Evolutionary conservation across 768 basidiomycete genomes (phyloP), one percentile per base, ranked within the genome.

Genomic region (Boletus sp.): DNA sequence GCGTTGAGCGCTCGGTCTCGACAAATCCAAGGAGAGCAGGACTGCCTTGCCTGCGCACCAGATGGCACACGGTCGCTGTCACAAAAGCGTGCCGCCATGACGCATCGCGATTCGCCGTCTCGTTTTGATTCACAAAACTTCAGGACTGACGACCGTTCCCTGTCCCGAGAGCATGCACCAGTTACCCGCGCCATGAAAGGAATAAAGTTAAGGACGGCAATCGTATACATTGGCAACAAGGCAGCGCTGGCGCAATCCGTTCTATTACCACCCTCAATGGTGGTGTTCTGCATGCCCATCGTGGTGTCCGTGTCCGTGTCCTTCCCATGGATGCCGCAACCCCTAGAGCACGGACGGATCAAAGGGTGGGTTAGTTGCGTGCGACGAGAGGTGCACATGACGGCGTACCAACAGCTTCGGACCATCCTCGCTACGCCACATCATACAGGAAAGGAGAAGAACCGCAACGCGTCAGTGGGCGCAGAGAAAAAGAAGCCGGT

Each of bases 301-400:
- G 47, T 61, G 58, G 54, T 76, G 76, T 40, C 73, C 77, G 59
- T 81, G 78, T 3, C 79, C 81, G 57, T 84, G 84, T 20, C 77
- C 81, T 64, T 85, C 85, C 85, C 85, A 86, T 55, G 85, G 85
- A 71, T 86, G 84, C 61, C 71, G 84, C 58, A 77, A 73, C 30
- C 83, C 83, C 84, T 86, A 52, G 24, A 24, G 24, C 24, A 14
- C 10, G 42, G 41, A 6, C 4, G 28, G 9, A 29, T 28, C 5
- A 37, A 35, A 17, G 35, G 4, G n/a, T 18, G 10, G 12, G 36
- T 40, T 4, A 30, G 54, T 36, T 41, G 5, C 28, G 30, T 8
- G 18, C 36, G 18, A 49, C 4, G 24, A 42, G 17, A 9, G 20
- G 33, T 30, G 36, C 1, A 12, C n/a, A 39, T 15, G 49, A 12